Percentiles rank a stretch among this genome's conserved stretches.
Evolutionary conservation across 768 basidiomycete species (phyloP).

Genomic region (Pulveroboletus sp.): DNA sequence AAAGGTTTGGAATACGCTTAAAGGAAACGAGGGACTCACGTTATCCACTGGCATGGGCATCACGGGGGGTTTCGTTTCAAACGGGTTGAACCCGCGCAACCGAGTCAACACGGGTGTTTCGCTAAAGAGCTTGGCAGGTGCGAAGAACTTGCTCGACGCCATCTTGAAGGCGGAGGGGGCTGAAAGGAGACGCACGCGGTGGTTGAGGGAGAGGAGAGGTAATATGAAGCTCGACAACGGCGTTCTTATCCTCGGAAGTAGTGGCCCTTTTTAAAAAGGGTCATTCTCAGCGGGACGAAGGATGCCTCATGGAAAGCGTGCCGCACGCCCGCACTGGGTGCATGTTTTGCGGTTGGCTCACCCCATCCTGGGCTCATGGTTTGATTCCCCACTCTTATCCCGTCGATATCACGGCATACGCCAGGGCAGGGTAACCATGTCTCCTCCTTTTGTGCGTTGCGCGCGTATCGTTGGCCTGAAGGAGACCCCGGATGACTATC

Average conservation of each 20-base stretch:
- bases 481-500: conserved; percentile 6
- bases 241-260: conserved; percentile 14
- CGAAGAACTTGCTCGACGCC: conserved; percentile 24
- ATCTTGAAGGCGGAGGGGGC: conserved; percentile 11
- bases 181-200: conserved; percentile 11
- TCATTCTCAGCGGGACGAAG: conserved; percentile 13
- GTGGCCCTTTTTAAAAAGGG: conserved; percentile 20
- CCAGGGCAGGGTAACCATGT: conserved; percentile 6
- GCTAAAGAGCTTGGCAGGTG: conserved; percentile 18
- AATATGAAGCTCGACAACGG: conserved; percentile 18
- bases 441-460: conserved; percentile 1
- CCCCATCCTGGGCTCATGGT: conserved; percentile 4
- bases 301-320: conserved; percentile 31
- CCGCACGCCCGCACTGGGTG: conserved; percentile 24
- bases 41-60: conserved; percentile 31
- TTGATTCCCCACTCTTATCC: conserved; percentile 18
- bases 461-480: not conserved
- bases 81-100: conserved; percentile 25
- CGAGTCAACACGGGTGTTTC: conserved; percentile 22
- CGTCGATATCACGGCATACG: conserved; percentile 4
- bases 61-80: conserved; percentile 19
- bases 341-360: conserved; percentile 14
- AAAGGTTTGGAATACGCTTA: not conserved
- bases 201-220: conserved; percentile 8
- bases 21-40: conserved; percentile 14